phyloP scores from a whole-genome alignment of 2,329 filamentous ascomycete genomes.

The Rugonectria rugulosa region DNA sequence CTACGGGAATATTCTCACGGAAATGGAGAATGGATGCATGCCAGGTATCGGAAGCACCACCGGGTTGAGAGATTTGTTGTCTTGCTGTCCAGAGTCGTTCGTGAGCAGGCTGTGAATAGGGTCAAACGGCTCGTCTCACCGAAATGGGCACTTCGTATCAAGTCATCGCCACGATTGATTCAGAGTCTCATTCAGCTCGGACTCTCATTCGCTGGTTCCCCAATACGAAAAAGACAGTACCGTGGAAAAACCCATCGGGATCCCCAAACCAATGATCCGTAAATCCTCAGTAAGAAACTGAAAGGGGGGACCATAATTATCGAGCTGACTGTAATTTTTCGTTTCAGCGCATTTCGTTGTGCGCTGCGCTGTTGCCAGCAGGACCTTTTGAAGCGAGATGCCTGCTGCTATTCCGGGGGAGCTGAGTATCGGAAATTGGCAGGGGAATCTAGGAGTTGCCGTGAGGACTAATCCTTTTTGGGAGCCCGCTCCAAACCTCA shows the following conservation, averaged over 20 bases:
- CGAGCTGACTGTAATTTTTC: neutral
- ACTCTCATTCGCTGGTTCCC: too few species aligned
- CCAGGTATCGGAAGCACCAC: too few species aligned
- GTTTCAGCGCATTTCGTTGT: neutral
- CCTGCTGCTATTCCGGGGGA: conserved; percentile 15
- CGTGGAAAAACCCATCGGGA: too few species aligned
- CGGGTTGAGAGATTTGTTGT: too few species aligned
- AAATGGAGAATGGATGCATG: too few species aligned
- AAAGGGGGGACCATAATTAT: conserved; percentile 1
- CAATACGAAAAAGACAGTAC: neutral
- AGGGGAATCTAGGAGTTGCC: conserved; percentile 37
- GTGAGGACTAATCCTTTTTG: conserved; percentile 28
- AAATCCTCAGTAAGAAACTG: conserved; percentile 10
- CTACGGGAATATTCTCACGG: neutral
- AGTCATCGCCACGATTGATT: neutral
- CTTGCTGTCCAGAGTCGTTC: too few species aligned
- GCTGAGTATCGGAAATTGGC: conserved; percentile 37
- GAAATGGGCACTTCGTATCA: conserved; percentile 1
- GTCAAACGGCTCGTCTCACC: too few species aligned
- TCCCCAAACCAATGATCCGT: neutral
- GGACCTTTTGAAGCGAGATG: conserved; percentile 6
- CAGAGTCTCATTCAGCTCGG: neutral
- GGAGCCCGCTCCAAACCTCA: conserved; percentile 13
- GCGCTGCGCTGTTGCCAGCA: neutral
- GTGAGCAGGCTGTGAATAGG: too few species aligned